Percentiles rank a stretch among this genome's conserved stretches.
Conservation (phyloP, 2,329 filamentous ascomycete species). For the Aureobasidium sp. region DNA sequence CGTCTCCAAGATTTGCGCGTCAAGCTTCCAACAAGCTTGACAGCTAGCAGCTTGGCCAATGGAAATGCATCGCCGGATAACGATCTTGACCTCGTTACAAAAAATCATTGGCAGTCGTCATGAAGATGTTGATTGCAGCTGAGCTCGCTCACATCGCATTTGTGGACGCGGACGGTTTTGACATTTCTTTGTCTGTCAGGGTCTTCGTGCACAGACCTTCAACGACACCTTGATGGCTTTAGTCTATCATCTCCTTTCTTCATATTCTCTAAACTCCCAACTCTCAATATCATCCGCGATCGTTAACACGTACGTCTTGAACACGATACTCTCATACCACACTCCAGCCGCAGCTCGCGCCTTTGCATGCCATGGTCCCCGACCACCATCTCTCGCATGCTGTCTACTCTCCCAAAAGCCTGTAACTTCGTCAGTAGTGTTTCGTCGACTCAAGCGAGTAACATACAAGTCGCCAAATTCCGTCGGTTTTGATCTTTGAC, state of each 20-base stretch:
- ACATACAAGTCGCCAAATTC: constrained; percentile 79
- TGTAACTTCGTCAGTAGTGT: constrained; percentile 36
- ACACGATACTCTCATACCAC: constrained; percentile 49
- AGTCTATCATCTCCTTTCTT: not conserved
- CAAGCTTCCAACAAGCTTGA: constrained; percentile 11
- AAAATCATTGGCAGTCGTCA: not conserved
- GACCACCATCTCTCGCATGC: constrained; percentile 67
- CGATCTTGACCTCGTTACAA: not conserved
- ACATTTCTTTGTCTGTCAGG: too few relatives aligned
- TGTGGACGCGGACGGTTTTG: too few relatives aligned
- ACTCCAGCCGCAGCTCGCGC: constrained; percentile 55
- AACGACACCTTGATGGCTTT: not conserved
- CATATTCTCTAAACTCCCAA: constrained; percentile 51
- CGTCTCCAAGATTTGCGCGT: not conserved
- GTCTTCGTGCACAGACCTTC: not conserved
- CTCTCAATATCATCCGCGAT: constrained; percentile 69
- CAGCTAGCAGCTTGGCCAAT: not conserved
- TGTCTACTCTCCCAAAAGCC: constrained; percentile 70
- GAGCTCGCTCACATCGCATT: too few relatives aligned
- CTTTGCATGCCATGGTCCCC: constrained; percentile 62
- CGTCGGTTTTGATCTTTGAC: constrained; percentile 71
- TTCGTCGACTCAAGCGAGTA: not conserved
- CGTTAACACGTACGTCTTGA: constrained; percentile 55
- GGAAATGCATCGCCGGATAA: not conserved
- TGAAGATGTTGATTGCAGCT: not conserved